Conservation (phyloP, 192 early-diverging fungal genomes). For the Rhizophagus clarus region DNA sequence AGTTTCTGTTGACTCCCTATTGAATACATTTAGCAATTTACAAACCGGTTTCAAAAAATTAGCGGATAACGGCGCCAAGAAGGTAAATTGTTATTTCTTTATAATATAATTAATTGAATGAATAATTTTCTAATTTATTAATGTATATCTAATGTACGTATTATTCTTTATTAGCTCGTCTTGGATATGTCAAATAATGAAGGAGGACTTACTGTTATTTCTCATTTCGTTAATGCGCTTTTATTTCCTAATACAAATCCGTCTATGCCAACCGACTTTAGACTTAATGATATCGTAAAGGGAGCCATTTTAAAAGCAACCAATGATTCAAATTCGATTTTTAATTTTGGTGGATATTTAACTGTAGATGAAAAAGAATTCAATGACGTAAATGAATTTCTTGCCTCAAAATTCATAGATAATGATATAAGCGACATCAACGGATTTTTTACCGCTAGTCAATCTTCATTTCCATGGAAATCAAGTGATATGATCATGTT, state of each 20-base stretch:
- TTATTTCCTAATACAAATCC: conserved; percentile 41
- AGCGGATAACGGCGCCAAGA: conserved; percentile 37
- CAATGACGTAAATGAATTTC: not conserved
- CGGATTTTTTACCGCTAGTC: not conserved
- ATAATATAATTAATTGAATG: too few relatives aligned
- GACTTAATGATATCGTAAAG: conserved; percentile 28
- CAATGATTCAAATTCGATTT: conserved; percentile 12
- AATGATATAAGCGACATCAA: not conserved
- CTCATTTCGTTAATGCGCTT: conserved; percentile 41
- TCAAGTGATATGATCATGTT: conserved; percentile 39
- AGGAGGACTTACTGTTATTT: conserved; percentile 38
- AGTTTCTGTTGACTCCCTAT: conserved; percentile 8
- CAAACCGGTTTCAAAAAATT: conserved; percentile 35
- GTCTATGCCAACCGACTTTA: conserved; percentile 37
- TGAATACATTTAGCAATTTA: conserved; percentile 29
- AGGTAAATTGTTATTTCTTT: not conserved
- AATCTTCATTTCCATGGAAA: conserved; percentile 40
- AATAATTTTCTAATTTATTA: too few relatives aligned
- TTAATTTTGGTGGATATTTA: conserved; percentile 36
- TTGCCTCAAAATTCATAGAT: not conserved
- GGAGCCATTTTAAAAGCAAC: conserved; percentile 30
- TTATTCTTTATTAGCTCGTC: conserved; percentile 30
- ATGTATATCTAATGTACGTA: too few relatives aligned
- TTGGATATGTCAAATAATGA: conserved; percentile 49
- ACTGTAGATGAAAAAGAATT: conserved; percentile 17